Base-by-base conservation (phyloP, 352 stramenopile genomes). In the Phytophthora citricola region DNA sequence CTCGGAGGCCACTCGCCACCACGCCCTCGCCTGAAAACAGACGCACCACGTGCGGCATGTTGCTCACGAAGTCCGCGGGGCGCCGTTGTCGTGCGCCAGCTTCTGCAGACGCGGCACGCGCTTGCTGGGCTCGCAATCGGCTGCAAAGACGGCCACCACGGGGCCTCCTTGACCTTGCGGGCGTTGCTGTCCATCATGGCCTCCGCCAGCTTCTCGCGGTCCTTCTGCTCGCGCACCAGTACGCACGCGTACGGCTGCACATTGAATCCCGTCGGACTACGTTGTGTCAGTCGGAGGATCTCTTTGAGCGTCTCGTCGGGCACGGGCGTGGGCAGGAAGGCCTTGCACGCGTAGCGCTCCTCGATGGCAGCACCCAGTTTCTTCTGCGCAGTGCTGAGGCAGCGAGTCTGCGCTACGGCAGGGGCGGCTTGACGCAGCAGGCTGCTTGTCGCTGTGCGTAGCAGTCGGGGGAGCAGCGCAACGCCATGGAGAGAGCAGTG, bases 181-280 rank as follows among this genome's bases (percentile, higher is more conserved):
- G 49, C 78, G 57, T 96, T 96, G 10, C 74, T 81, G 7, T 71
- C 86, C 40, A 96, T 78, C 89, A 96, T 96, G 27, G 85, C 83
- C 14, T 82, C 74, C 0, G 79, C 81, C 12, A 96, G 67, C 27
- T 78, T 78, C 27, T 94, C 75, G 20, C 89, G 87, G 24, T 94
- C 83, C 12, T 71, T 76, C 29, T 82, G 70, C 27, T 92, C 79
- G 38, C 87, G 83, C 38, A 96, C 80, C 27, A 96, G 34, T 17
- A 96, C 76, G 15, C 82, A 90, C 0, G 85, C 83, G 55, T 93
- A 96, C 38, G 87, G 85, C 63, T 93, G 81, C 43, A 75, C 83
- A 58, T 96, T 96, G 63, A 95, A 94, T 5, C 84, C 79, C n/a
- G 73, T 91, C 1, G 89, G 89, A 3, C 85, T 84, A 50, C 82